Base-by-base conservation (phyloP, 345 rosid species). In the Dimocarpus longan region DNA sequence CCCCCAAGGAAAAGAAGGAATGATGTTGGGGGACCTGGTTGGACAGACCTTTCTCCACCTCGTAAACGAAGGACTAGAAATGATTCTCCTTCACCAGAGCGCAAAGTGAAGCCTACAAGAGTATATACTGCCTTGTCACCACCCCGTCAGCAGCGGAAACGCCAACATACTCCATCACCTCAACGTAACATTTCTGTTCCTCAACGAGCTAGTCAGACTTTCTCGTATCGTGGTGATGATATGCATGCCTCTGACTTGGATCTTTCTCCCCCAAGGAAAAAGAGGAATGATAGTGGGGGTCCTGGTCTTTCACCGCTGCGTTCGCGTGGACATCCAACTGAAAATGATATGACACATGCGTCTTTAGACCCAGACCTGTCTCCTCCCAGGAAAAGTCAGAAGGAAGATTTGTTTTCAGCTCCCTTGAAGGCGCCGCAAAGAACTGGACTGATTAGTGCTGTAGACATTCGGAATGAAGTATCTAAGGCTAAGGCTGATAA, bases 391-490 rank as follows among this genome's bases (percentile, higher is more conserved):
- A 92, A 86, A 86, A 79, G 70, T 42, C 79, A 79, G 80, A 86
- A 81, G 75, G 87, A 82, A 72, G 87, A 83, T 68, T 78, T 82
- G 32, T 70, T 70, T 78, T 70, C 85, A 56, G 82, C 76, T 71
- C 68, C 86, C 70, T 78, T 74, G 4, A 89, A 79, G 80, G 93
- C 83, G 71, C 77, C 21, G 68, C 84, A 76, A 59, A 89, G 86
- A 81, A 88, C 92, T 42, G 98, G 98, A 75, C 80, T 95, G 74
- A 86, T 92, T 79, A 84, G 88, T 80, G 96, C 96, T 69, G 83
- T 77, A 70, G 99, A 90, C 44, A 91, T 85, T 15, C 70, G 86
- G 43, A 81, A 87, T 44, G 96, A 90, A 83, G 85, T 88, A 84
- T 81, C 88, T 66, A 86, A 89, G 85, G 86, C 80, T 24, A 95